Percentiles rank a stretch among this genome's conserved stretches.
Conservation (phyloP, 2,329 filamentous ascomycete genomes). For the Neonectria ditissima region DNA sequence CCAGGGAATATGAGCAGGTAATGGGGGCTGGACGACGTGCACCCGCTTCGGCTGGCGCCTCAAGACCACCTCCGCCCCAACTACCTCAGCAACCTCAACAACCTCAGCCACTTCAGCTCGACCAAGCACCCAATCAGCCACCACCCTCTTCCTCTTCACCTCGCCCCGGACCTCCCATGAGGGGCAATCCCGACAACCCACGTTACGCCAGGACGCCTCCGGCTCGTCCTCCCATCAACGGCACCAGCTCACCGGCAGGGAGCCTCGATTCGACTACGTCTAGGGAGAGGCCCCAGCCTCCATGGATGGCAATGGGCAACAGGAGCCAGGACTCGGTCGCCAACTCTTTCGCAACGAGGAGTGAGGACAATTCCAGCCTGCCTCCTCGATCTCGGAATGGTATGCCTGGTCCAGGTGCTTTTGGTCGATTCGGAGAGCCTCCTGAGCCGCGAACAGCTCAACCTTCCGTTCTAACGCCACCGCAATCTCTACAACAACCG, state of each 20-base stretch:
- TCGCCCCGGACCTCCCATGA: slow-evolving; percentile 33
- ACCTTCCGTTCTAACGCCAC: slow-evolving; percentile 35
- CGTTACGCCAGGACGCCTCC: slow-evolving; percentile 47
- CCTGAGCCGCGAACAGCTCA: slow-evolving; percentile 33
- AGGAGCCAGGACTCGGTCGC: slow-evolving; percentile 70
- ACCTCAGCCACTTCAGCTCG: slow-evolving; percentile 32
- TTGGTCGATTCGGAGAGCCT: slow-evolving; percentile 54
- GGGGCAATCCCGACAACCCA: slow-evolving; percentile 40
- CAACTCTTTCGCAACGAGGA: slow-evolving; percentile 58
- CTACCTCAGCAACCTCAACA: neutral
- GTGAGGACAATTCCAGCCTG: slow-evolving; percentile 64
- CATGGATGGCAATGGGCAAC: slow-evolving; percentile 63
- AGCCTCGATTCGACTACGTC: slow-evolving; percentile 63
- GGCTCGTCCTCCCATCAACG: slow-evolving; percentile 54
- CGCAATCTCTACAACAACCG: slow-evolving; percentile 39
- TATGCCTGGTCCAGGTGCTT: slow-evolving; percentile 53
- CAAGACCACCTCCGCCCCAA: slow-evolving; percentile 43
- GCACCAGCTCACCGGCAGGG: slow-evolving; percentile 60
- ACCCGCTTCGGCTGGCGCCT: slow-evolving; percentile 42
- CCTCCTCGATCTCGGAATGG: slow-evolving; percentile 67
- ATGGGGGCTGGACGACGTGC: slow-evolving; percentile 67
- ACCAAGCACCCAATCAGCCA: slow-evolving; percentile 38
- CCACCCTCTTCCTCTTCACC: slow-evolving; percentile 31
- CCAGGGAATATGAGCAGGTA: slow-evolving; percentile 80
- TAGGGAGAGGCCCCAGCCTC: slow-evolving; percentile 55